phyloP scores from a whole-genome alignment of 129 eudicot genomes.

The Centrapalus pauciflorus region DNA sequence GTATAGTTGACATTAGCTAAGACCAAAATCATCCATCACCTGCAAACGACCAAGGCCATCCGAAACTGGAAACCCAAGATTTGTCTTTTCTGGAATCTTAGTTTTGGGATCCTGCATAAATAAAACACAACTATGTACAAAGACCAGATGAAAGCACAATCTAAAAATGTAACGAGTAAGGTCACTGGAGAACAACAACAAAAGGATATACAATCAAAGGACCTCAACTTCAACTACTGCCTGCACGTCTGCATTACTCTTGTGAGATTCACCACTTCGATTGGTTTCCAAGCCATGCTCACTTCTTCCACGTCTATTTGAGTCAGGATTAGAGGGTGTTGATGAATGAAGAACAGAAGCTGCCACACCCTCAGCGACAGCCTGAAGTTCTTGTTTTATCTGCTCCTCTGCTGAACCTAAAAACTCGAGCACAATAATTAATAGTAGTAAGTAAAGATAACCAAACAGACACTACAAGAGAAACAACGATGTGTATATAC shows the following conservation, averaged over 20 bases:
- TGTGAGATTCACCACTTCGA: conserved; percentile 34
- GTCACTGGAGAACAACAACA: background rate
- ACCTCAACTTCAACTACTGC: conserved; percentile 51
- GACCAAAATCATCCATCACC: conserved; percentile 34
- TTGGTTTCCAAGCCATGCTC: conserved; percentile 28
- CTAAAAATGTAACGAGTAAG: background rate
- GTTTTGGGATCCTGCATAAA: conserved; percentile 45
- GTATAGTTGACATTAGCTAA: background rate
- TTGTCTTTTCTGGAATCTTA: conserved; percentile 54
- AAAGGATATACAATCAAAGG: conserved; percentile 2
- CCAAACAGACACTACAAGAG: background rate
- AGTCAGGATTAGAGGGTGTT: conserved; percentile 46
- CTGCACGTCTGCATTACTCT: conserved; percentile 33
- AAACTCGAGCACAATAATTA: conserved; percentile 2
- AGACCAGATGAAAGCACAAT: background rate
- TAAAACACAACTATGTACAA: background rate
- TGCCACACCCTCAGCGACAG: conserved; percentile 94
- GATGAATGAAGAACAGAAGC: conserved; percentile 81
- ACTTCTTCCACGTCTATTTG: conserved; percentile 25
- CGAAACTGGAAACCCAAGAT: conserved; percentile 69
- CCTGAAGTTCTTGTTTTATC: conserved; percentile 92
- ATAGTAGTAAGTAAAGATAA: background rate
- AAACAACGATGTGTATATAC: background rate
- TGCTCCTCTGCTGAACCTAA: conserved; percentile 78
- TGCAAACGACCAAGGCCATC: conserved; percentile 82